Evolutionary conservation across 441 rosid genomes (phyloP).

Genomic region (Gossypium schwendimanii): DNA sequence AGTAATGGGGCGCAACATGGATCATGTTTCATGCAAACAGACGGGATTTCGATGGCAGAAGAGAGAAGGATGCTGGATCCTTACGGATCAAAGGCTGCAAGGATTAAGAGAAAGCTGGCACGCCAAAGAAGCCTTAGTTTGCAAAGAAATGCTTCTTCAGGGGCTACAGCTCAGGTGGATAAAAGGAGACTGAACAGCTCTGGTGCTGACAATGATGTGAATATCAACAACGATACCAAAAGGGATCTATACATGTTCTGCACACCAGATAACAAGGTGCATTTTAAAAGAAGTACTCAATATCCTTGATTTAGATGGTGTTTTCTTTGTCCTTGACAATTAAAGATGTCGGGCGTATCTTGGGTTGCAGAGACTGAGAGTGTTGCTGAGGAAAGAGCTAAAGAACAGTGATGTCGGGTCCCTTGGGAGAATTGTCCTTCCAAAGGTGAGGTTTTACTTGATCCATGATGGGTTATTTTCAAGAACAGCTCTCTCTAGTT

Average conservation of each 20-base stretch:
- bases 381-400: constrained; percentile 43
- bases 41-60: neutral
- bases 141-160: constrained; percentile 26
- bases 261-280: constrained; percentile 45
- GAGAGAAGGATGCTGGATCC: constrained; percentile 33
- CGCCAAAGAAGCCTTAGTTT: constrained; percentile 37
- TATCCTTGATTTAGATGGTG: neutral
- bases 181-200: constrained; percentile 21
- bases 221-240: neutral
- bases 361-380: constrained; percentile 42
- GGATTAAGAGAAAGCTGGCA: constrained; percentile 53
- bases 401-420: constrained; percentile 65
- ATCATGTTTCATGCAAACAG: constrained; percentile 1
- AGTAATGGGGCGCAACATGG: constrained; percentile 7
- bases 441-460: constrained; percentile 45
- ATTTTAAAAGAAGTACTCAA: neutral
- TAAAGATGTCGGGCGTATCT: neutral
- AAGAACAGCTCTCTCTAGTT: constrained; percentile 1
- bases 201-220: constrained; percentile 8
- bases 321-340: neutral
- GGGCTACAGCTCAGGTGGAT: constrained; percentile 14
- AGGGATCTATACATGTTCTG: constrained; percentile 30
- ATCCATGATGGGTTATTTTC: neutral
- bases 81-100: constrained; percentile 40
- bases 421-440: constrained; percentile 61